phyloP scores from a whole-genome alignment of 371 early-diverging fungal species.

The Actinomortierella wolfii region DNA sequence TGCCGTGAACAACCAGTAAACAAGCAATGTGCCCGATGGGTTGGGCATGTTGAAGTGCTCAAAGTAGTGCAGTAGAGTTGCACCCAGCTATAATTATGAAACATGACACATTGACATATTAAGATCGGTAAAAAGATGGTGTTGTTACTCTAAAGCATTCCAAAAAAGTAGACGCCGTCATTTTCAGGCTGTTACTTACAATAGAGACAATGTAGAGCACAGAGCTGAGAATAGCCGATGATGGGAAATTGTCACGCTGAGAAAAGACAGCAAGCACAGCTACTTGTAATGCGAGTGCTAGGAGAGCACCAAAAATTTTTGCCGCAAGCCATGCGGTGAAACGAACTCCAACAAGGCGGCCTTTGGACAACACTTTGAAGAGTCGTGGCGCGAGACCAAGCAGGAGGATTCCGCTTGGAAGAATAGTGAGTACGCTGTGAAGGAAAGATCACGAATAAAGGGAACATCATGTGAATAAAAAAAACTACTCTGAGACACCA shows the following conservation, averaged over 20 bases:
- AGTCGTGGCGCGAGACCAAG: constrained; percentile 2
- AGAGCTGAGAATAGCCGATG: constrained; percentile 24
- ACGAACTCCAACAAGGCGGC: background rate
- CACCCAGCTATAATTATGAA: constrained; percentile 48
- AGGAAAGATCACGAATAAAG: no score
- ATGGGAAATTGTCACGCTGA: background rate
- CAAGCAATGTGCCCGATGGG: constrained; percentile 64
- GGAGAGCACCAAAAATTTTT: background rate
- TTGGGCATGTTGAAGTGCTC: constrained; percentile 67
- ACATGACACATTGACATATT: constrained; percentile 10
- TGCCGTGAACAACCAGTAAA: constrained; percentile 70
- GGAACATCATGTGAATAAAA: no score
- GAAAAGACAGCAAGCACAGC: constrained; percentile 9
- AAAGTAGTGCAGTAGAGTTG: constrained; percentile 59
- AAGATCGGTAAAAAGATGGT: constrained; percentile 5
- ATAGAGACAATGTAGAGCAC: constrained; percentile 2
- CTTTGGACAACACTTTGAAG: constrained; percentile 1
- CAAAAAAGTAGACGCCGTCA: background rate
- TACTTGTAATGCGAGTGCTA: constrained; percentile 10
- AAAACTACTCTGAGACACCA: no score
- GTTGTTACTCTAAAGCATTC: background rate
- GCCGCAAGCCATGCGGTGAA: background rate
- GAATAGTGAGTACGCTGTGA: background rate
- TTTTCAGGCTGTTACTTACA: background rate
- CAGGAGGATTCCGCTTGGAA: constrained; percentile 4